Evolutionary conservation across 805 yeast genomes (phyloP).

Genomic region (Huiozyma naganishii): DNA sequence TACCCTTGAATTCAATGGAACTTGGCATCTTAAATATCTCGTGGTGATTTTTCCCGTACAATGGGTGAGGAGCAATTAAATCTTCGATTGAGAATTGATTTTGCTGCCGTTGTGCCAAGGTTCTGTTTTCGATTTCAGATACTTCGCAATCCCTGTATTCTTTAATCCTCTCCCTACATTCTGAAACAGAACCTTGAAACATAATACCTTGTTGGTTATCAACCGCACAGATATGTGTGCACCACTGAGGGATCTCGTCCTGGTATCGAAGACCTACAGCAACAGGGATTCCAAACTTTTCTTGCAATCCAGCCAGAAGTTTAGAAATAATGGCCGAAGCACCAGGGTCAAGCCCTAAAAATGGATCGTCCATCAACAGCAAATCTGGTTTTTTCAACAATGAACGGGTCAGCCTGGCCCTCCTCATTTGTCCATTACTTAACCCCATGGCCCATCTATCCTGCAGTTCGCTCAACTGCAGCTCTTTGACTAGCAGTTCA

Average conservation of each 20-base stretch:
- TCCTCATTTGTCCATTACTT: slow-evolving; percentile 87
- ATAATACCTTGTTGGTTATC: slow-evolving; percentile 40
- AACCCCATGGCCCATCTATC: slow-evolving; percentile 76
- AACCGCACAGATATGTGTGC: slow-evolving; percentile 58
- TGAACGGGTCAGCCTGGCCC: slow-evolving; percentile 78
- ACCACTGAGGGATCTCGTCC: slow-evolving; percentile 72
- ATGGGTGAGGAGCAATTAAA: slow-evolving; percentile 16
- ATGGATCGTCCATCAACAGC: slow-evolving; percentile 81
- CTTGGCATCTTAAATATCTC: slow-evolving; percentile 9
- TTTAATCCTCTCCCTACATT: slow-evolving; percentile 17
- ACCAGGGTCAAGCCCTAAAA: slow-evolving; percentile 75
- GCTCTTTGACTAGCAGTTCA: slow-evolving; percentile 33
- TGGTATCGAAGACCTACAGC: slow-evolving; percentile 71
- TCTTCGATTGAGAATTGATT: slow-evolving; percentile 10
- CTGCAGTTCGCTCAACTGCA: slow-evolving; percentile 47
- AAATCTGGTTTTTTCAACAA: slow-evolving; percentile 54
- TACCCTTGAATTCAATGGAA: slow-evolving; percentile 44
- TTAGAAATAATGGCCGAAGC: slow-evolving; percentile 52
- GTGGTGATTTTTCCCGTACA: slow-evolving; percentile 9
- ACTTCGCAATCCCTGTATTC: slow-evolving; percentile 12
- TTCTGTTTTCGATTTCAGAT: not conserved
- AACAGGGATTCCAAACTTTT: slow-evolving; percentile 28
- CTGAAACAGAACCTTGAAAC: slow-evolving; percentile 35
- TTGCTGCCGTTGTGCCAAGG: not conserved
- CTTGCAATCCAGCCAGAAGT: slow-evolving; percentile 14